Base-by-base conservation (phyloP, 345 rosid species). In the Acer negundo region DNA sequence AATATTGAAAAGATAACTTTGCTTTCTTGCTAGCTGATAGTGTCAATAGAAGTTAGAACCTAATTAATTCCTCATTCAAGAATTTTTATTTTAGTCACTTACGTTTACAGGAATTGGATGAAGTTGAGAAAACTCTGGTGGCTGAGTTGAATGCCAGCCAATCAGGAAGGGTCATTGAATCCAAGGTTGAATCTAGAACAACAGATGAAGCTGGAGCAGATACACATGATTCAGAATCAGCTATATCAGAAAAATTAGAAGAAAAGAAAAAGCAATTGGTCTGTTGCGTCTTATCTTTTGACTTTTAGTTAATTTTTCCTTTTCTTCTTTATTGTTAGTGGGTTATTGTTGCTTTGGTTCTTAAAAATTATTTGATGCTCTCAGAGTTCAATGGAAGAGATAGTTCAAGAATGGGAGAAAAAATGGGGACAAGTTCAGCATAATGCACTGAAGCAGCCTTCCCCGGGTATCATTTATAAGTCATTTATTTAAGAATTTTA, bases 261-360 rank as follows among this genome's bases (percentile, higher is more conserved):
- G 82, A 69, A 81, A 92, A 93, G 88, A 91, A 89, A 83, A 87
- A 82, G 31, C 94, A 92, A 75, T 64, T 91, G 93, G 99, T 96
- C 24, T 31, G 40, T 76, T 77, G 15, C 53, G 23, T 71, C 66
- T 59, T 74, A 44, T 58, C 67, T 11, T 79, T 75, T 66, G 58
- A 19, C 71, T 56, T 75, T 46, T 61, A 49, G 6, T 80, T 74
- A n/a, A 76, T 15, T 70, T 20, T 24, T 61, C 7, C 53, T 62
- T 26, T 72, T 35, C 61, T 12, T 4, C 22, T 24, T 46, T 47
- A 24, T 19, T 77, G 19, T 64, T 40, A 24, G 62, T 64, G 56
- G 73, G 56, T 68, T 61, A 15, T 3, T 28, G 31, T 64, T 35
- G 65, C 26, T 10, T 63, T 31, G 20, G 26, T 72, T 13, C 47